Percentiles rank a stretch among this genome's conserved stretches.
Conservation (phyloP, 768 basidiomycete genomes). For the Leccinum aurantiacum region DNA sequence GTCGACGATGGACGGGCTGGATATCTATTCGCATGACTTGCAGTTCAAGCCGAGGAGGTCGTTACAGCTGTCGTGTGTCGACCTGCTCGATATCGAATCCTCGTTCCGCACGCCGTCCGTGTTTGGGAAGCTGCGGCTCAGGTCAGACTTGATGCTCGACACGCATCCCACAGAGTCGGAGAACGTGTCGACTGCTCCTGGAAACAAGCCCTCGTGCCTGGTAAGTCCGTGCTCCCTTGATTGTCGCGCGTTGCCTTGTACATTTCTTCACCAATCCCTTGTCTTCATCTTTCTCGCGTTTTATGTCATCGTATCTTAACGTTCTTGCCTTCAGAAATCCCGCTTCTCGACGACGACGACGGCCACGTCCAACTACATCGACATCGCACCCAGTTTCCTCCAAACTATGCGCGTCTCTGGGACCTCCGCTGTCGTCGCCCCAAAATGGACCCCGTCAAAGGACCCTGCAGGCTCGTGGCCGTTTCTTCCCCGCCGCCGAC, state of each 20-base stretch:
- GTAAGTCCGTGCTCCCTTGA: constrained; percentile 16
- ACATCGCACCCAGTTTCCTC: constrained; percentile 5
- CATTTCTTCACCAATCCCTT: background rate
- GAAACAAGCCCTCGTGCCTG: constrained; percentile 1
- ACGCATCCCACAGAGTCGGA: constrained; percentile 18
- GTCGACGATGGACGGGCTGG: constrained; percentile 32
- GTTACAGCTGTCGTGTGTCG: constrained; percentile 20
- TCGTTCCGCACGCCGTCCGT: constrained; percentile 14
- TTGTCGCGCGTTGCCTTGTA: background rate
- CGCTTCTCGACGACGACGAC: constrained; percentile 38
- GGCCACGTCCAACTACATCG: constrained; percentile 34
- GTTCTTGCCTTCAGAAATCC: constrained; percentile 24
- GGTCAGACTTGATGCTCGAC: constrained; percentile 26
- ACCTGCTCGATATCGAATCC: constrained; percentile 24
- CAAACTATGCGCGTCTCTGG: constrained; percentile 4
- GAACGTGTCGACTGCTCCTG: constrained; percentile 4
- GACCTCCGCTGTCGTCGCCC: constrained; percentile 3
- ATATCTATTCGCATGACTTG: constrained; percentile 31
- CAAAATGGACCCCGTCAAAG: constrained; percentile 1
- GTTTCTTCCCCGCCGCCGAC: constrained; percentile 24
- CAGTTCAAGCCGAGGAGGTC: constrained; percentile 17
- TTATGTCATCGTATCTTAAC: background rate
- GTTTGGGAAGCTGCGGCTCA: constrained; percentile 17
- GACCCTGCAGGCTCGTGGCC: constrained; percentile 24
- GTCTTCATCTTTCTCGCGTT: background rate